Percentiles rank a stretch among this genome's conserved stretches.
phyloP scores from a whole-genome alignment of 257 asterid genomes.

The Capsicum rhomboideum region DNA sequence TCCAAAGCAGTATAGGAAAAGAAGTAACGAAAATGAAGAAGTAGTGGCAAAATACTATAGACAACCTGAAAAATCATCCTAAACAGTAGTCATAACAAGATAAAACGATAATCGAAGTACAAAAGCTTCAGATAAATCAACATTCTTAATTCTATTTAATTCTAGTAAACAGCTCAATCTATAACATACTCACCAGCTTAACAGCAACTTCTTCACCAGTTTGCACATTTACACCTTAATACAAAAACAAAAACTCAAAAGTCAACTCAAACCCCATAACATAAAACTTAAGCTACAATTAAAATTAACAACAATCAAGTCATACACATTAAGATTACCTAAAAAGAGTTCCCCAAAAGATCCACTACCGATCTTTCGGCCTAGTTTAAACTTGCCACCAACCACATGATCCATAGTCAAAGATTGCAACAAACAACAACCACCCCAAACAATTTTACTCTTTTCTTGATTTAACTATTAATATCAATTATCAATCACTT shows the following conservation, averaged over 20 bases:
- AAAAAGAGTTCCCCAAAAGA: constrained; percentile 90
- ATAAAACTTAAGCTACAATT: neutral
- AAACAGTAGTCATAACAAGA: too few species aligned
- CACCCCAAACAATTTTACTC: constrained; percentile 6
- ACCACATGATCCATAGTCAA: constrained; percentile 65
- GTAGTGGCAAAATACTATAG: too few species aligned
- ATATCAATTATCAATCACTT: neutral
- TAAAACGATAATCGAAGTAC: too few species aligned
- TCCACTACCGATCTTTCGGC: constrained; percentile 93
- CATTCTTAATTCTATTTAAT: neutral
- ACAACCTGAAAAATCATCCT: too few species aligned
- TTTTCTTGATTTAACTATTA: neutral
- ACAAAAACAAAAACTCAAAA: neutral
- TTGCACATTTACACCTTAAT: constrained; percentile 64
- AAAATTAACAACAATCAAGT: constrained; percentile 1
- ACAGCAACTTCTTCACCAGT: constrained; percentile 89
- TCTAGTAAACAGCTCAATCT: neutral
- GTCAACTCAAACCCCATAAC: neutral
- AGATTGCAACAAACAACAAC: constrained; percentile 11
- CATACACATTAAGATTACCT: constrained; percentile 33
- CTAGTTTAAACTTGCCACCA: constrained; percentile 78
- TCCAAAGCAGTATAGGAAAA: too few species aligned
- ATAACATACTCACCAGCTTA: constrained; percentile 55
- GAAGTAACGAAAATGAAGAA: too few species aligned
- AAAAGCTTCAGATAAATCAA: neutral